Evolutionary conservation across 345 rosid genomes (phyloP), one percentile per base, ranked within the genome.

Genomic region (Sisymbrium altissimum): DNA sequence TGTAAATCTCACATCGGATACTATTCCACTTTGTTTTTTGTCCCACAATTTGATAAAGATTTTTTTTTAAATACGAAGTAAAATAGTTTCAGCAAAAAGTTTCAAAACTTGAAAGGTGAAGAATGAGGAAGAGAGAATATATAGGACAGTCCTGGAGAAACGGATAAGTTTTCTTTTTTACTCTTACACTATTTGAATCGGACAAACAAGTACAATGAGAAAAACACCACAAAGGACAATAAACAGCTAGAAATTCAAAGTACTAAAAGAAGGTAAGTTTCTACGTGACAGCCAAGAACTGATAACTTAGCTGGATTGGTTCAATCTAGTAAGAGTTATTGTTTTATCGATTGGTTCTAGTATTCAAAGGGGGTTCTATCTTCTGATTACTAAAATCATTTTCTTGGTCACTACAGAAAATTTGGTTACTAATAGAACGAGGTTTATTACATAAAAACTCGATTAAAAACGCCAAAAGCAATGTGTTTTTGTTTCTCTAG

Each of bases 1-100:
- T 75, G 68, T 60, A 61, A 44, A 75, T 75, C 74, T 75, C 79
- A 75, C 79, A 68, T 75, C 74, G 74, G 74, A 54, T 68, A 45
- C 79, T 75, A 68, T 61, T 60, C 40, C n/a, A 75, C 52, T 48
- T 75, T 74, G 7, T 48, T 32, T 70, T 39, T 68, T 68, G 64
- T 52, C 79, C 69, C 23, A 32, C 32, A 7, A 52, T 61, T 11
- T 68, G 64, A 60, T 50, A 68, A 67, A 50, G 6, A 32, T 50
- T n/a, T n/a, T n/a, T n/a, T n/a, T n/a, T n/a, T n/a, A 33, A 33
- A 30, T 14, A 9, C 21, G 30, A 59, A 38, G 9, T 50, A 6
- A 0, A 40, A 4, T 12, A 8, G 12, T 50, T 1, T 21, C 41
- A 52, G 55, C 27, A 12, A 65, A 73, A 73, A 55, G 48, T 45